Percentiles rank a stretch among this genome's conserved stretches.
Evolutionary conservation across 2,329 filamentous ascomycete species (phyloP).

Genomic region (Epichloe sibirici): DNA sequence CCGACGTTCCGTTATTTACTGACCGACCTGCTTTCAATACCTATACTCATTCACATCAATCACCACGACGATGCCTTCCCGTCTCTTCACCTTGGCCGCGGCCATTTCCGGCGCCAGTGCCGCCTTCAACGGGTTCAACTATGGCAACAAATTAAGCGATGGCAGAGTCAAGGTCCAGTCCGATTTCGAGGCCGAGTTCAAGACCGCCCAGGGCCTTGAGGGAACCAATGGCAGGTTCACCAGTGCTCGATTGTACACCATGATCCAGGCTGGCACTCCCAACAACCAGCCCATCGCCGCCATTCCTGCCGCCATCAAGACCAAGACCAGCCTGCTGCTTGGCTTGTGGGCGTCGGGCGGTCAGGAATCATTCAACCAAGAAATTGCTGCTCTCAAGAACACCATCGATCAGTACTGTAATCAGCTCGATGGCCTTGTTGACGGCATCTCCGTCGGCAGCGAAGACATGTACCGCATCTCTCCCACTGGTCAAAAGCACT

Average conservation of each 20-base stretch:
- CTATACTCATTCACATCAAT: no score
- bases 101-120: conserved; percentile 24
- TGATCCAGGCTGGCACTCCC: conserved; percentile 54
- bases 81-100: conserved; percentile 22
- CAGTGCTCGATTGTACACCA: conserved; percentile 64
- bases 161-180: conserved; percentile 45
- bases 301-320: conserved; percentile 72
- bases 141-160: conserved; percentile 49
- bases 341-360: conserved; percentile 74
- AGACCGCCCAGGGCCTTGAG: conserved; percentile 47
- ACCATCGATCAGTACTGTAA: conserved; percentile 59
- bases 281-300: conserved; percentile 56
- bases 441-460: conserved; percentile 73
- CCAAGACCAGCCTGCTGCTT: conserved; percentile 66
- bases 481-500: conserved; percentile 51
- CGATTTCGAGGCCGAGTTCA: conserved; percentile 62
- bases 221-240: conserved; percentile 52
- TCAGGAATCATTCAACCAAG: conserved; percentile 51
- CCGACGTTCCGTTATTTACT: no score
- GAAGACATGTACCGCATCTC: conserved; percentile 80
- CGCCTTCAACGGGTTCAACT: conserved; percentile 58
- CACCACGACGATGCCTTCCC: conserved; percentile 8
- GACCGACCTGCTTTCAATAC: no score
- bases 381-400: conserved; percentile 57
- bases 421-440: conserved; percentile 52